phyloP scores from a whole-genome alignment of 164 flowering plant species.

The Sedum album region DNA sequence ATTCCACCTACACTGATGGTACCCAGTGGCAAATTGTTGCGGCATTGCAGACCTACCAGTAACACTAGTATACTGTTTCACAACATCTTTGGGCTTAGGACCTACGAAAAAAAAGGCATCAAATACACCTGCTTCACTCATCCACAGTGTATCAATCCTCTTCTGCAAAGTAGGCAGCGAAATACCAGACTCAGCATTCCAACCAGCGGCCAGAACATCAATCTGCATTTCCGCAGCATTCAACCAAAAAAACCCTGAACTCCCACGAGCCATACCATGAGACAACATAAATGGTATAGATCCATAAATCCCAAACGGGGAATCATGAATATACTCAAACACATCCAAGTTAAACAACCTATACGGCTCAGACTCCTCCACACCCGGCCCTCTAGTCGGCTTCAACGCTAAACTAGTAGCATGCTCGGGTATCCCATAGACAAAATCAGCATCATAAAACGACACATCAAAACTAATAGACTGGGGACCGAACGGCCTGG shows the following conservation, averaged over 20 bases:
- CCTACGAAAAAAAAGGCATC: slow-evolving; percentile 92
- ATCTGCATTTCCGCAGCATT: slow-evolving; percentile 99
- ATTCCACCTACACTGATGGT: slow-evolving; percentile 98
- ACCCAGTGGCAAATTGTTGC: slow-evolving; percentile 72
- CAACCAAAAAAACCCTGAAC: slow-evolving; percentile 90
- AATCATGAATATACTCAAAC: slow-evolving; percentile 76
- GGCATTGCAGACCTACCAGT: slow-evolving; percentile 86
- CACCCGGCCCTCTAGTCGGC: slow-evolving; percentile 78
- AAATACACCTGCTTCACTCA: slow-evolving; percentile 94
- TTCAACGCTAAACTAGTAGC: slow-evolving; percentile 72
- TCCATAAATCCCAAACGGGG: slow-evolving; percentile 93
- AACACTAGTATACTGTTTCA: slow-evolving; percentile 62
- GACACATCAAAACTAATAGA: slow-evolving; percentile 96
- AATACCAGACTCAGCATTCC: slow-evolving; percentile 61
- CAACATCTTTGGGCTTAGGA: slow-evolving; percentile 87
- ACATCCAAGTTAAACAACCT: slow-evolving; percentile 91
- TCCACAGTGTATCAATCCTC: slow-evolving; percentile 86
- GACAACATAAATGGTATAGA: slow-evolving; percentile 87
- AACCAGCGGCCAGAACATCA: slow-evolving; percentile 74
- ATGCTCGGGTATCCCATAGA: slow-evolving; percentile 90
- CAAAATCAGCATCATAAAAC: slow-evolving; percentile 71
- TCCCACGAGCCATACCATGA: slow-evolving; percentile 61
- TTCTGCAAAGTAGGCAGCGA: slow-evolving; percentile 40
- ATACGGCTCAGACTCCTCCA: slow-evolving; percentile 86
- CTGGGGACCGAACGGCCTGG: slow-evolving; percentile 87